These are phyloP conservation scores for Cucumis cinereus DNA, from an alignment of 306 rosid species.

Conservation along the genomic window DNA sequence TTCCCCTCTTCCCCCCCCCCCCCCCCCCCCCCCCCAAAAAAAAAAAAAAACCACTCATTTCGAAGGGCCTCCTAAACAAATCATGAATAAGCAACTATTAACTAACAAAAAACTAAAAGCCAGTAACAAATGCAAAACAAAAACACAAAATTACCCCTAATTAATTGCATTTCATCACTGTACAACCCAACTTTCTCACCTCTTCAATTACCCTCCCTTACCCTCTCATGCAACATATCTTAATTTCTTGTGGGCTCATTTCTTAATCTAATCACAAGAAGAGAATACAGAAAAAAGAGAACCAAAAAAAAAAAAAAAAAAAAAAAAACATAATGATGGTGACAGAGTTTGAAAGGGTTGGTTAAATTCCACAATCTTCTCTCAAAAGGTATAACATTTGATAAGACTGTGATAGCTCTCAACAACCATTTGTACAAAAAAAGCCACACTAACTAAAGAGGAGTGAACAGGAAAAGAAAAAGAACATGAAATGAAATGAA, in stretches of 20 bases:
- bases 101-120: not conserved
- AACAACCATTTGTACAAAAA: conserved; percentile 1
- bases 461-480: not conserved
- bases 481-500: not conserved
- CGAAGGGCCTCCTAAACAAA: not conserved
- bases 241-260: too few species aligned
- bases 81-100: not conserved
- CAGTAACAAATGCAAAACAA: not conserved
- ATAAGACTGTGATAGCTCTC: not conserved
- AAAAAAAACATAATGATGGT: not conserved
- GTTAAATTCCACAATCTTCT: not conserved
- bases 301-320: too few species aligned
- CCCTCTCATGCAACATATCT: not conserved
- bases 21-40: too few species aligned
- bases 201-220: not conserved
- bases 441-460: not conserved
- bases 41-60: not conserved
- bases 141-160: not conserved
- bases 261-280: not conserved
- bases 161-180: not conserved
- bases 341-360: not conserved
- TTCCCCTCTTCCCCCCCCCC: too few species aligned
- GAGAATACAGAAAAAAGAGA: not conserved
- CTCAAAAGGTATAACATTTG: not conserved
- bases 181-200: not conserved